Evolutionary conservation across 2,329 filamentous ascomycete genomes (phyloP).

Genomic region (Hypomyces rosellus): DNA sequence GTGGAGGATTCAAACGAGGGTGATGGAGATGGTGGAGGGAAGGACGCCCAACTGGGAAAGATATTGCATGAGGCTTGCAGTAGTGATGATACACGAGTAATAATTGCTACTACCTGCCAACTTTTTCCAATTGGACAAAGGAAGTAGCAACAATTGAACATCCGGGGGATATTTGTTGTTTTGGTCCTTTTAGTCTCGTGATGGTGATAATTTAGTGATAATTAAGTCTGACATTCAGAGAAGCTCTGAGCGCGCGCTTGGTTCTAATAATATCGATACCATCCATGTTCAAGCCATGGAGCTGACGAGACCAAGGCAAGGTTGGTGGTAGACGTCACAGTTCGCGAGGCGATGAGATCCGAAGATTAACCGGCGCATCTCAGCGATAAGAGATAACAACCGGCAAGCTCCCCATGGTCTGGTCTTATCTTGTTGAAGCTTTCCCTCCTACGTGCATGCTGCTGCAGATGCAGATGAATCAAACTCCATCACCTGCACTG

Average conservation of each 20-base stretch:
- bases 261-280: too few species aligned
- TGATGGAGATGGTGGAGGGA: background rate
- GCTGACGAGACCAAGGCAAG: too few species aligned
- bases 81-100: too few species aligned
- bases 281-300: too few species aligned
- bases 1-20: too few species aligned
- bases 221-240: background rate
- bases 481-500: background rate
- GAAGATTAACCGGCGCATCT: slow-evolving; percentile 25
- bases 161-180: background rate
- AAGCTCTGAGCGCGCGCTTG: too few species aligned
- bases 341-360: slow-evolving; percentile 15
- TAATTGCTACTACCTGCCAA: too few species aligned
- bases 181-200: too few species aligned
- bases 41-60: background rate
- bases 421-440: too few species aligned
- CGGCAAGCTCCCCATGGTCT: background rate
- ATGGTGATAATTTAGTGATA: background rate
- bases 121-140: background rate
- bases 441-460: background rate
- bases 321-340: background rate
- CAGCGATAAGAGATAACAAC: slow-evolving; percentile 1
- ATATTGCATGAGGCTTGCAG: too few species aligned
- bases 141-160: background rate
- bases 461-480: background rate